Evolutionary conservation across 2,329 filamentous ascomycete species (phyloP).

Genomic region (Ophiosphaerella narmari): DNA sequence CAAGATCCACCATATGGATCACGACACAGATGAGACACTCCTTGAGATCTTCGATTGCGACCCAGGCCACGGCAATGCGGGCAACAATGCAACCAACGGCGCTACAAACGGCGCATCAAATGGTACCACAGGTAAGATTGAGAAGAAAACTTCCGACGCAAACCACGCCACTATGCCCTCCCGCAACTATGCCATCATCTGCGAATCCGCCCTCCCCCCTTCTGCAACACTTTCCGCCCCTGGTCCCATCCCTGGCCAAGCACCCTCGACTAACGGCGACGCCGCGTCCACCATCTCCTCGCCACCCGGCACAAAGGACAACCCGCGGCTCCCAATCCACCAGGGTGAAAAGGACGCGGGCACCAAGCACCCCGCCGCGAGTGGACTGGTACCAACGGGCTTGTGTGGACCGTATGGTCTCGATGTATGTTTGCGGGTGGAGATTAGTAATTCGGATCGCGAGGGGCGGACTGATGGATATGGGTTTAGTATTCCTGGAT

Average conservation of each 20-base stretch:
- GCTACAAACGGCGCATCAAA: slow-evolving; percentile 20
- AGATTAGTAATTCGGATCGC: slow-evolving; percentile 51
- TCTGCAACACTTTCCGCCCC: slow-evolving; percentile 22
- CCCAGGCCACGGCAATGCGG: slow-evolving; percentile 46
- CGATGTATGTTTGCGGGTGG: slow-evolving; percentile 55
- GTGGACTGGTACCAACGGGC: slow-evolving; percentile 48
- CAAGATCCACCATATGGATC: slow-evolving; percentile 68
- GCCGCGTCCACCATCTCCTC: slow-evolving; percentile 31
- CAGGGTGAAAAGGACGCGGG: slow-evolving; percentile 78
- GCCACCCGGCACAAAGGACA: slow-evolving; percentile 55
- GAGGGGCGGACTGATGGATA: slow-evolving; percentile 56
- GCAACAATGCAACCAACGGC: slow-evolving; percentile 24
- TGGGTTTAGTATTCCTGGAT: slow-evolving; percentile 54
- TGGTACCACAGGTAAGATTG: slow-evolving; percentile 32
- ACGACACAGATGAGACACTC: slow-evolving; percentile 67
- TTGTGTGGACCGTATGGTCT: slow-evolving; percentile 52
- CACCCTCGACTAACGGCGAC: slow-evolving; percentile 32
- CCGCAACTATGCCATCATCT: slow-evolving; percentile 68
- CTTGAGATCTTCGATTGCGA: slow-evolving; percentile 66
- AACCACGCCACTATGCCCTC: slow-evolving; percentile 86
- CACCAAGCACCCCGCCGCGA: slow-evolving; percentile 74
- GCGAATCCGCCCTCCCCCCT: slow-evolving; percentile 51
- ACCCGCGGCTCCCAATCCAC: slow-evolving; percentile 70
- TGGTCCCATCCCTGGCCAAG: slow-evolving; percentile 25
- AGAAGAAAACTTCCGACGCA: slow-evolving; percentile 66